phyloP scores from a whole-genome alignment of 2,329 filamentous ascomycete genomes.

The Diplocarpon mali region DNA sequence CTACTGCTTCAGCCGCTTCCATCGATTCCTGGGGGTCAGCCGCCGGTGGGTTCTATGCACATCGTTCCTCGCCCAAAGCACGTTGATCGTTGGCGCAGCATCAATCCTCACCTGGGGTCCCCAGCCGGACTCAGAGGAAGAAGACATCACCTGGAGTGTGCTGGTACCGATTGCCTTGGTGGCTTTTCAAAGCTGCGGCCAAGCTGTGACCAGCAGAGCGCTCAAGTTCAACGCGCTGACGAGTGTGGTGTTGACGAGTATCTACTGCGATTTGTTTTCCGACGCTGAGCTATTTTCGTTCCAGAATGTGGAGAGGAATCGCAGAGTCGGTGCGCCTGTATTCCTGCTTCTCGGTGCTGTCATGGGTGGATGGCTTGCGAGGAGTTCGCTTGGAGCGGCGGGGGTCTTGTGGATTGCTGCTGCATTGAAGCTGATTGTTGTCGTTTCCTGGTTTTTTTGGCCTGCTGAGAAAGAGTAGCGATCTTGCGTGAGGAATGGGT shows the following conservation, averaged over 20 bases:
- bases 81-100: constrained; percentile 41
- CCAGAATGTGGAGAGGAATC: constrained; percentile 38
- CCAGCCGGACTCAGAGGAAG: constrained; percentile 28
- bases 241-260: constrained; percentile 66
- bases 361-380: constrained; percentile 40
- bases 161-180: constrained; percentile 57
- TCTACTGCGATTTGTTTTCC: constrained; percentile 72
- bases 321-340: constrained; percentile 36
- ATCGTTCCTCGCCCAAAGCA: constrained; percentile 44
- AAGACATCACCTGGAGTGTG: constrained; percentile 45
- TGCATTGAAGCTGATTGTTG: constrained; percentile 40
- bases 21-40: constrained; percentile 49
- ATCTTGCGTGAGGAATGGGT: neutral
- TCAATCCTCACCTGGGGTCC: constrained; percentile 40
- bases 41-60: constrained; percentile 53
- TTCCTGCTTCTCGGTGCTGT: constrained; percentile 40
- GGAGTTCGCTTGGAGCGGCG: constrained; percentile 36
- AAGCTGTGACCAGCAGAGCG: constrained; percentile 60
- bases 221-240: constrained; percentile 58
- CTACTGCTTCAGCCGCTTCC: constrained; percentile 58
- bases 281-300: constrained; percentile 39
- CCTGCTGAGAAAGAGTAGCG: constrained; percentile 31
- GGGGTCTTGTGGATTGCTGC: constrained; percentile 35
- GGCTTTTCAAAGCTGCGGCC: constrained; percentile 65
- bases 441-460: constrained; percentile 50